Evolutionary conservation across 164 flowering plant species (phyloP), one percentile per base, ranked within the genome.

Genomic region (Tinospora cordifolia): DNA sequence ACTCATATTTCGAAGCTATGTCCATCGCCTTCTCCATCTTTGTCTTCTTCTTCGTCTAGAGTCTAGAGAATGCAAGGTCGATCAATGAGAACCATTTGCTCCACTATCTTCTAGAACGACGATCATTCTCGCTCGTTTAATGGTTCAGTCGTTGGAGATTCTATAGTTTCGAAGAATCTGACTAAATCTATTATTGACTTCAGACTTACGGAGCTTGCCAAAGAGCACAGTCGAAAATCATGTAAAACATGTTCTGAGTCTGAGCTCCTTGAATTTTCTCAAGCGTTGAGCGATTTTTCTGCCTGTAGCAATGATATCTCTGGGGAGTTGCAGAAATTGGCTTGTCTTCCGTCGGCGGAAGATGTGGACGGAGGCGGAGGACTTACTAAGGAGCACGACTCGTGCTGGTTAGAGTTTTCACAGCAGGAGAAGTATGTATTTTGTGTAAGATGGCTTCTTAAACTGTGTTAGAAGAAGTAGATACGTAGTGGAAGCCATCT

Each of bases 301-400:
- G 88, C 85, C 3, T 95, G 87, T 73, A 87, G 92, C 80, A 89
- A 92, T 68, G 97, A 94, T 51, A 89, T 94, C 47, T 94, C 99
- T 30, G 97, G 99, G 1, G 99, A 95, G 76, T 64, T 95, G 41
- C 92, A 88, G 80, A 76, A 89, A 34, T 84, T 95, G 6, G 95
- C 99, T 41, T 73, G 77, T 69, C n/a, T 88, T 26, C 96, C 91
- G 11, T 72, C 78, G 1, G 62, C 83, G 39, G 82, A 78, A 22
- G 68, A 49, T 49, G 36, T 44, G 8, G 26, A 66, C 4, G 19
- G 22, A 21, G 8, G n/a, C 4, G 62, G 66, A 5, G 74, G 1
- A 14, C 6, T 8, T 13, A 44, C 22, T 36, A 41, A 72, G 17
- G 87, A 72, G 62, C 69, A 36, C 5, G 88, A 85, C 75, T 85